Base-by-base conservation (phyloP, 208 protist genomes). In the Trypanosoma theileri region DNA sequence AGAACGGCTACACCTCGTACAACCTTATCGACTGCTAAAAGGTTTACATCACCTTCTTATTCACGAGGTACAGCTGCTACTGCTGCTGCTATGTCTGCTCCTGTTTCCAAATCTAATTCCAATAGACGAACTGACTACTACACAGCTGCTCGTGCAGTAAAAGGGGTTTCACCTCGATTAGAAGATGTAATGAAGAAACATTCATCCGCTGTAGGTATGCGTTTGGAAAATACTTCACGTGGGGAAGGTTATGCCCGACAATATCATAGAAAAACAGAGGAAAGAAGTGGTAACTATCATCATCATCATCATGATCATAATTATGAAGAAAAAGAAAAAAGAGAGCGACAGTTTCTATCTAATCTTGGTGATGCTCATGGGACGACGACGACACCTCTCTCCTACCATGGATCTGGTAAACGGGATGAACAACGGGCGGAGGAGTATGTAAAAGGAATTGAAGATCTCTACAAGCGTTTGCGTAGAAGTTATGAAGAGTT, bases 381-480 rank as follows among this genome's bases (percentile, higher is more conserved):
- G n/a, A 13, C 53, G 4, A 12, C 12, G n/a, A 13, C 53, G 4
- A 12, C 12, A 11, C 10, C 8, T 56, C 1, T 22, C 1, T 4
- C 19, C 2, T 57, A 45, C 22, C n/a, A 40, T 11, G 35, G 44
- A 42, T 51, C 28, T 4, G 54, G 10, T 11, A 63, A 55, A 11
- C 22, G 60, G 10, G 70, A 76, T n/a, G 79, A 75, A 4, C 63
- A 75, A 4, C 63, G 77, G 31, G 64, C 69, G n/a, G 21, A 21
- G 14, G 71, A 73, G 21, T 83, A 80, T 46, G 42, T 86, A 3
- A 50, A 74, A 4, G 75, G 67, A n/a, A 86, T 92, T 52, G 86
- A 92, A 42, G 70, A 75, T 22, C 78, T 92, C 16, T 88, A 88
- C 56, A 70, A 73, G 12, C 74, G 63, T 6, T 48, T 91, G 26